Evolutionary conservation across 116 monocot genomes (phyloP), one percentile per base, ranked within the genome.

Genomic region (Thalassia testudinum): DNA sequence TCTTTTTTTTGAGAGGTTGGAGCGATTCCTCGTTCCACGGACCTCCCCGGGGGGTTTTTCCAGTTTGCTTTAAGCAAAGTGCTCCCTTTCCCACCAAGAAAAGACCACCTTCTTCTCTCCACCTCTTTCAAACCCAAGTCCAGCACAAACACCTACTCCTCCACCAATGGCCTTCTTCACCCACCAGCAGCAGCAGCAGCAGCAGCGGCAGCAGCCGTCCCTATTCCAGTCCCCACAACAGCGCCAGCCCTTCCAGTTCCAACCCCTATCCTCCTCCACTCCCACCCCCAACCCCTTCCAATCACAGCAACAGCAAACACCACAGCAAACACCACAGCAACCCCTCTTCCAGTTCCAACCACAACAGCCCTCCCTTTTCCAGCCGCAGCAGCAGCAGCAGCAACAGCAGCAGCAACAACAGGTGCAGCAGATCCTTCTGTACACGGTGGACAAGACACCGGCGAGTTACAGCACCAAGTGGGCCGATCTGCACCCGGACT

Each of bases 401-500:
- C 61, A 47, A 26, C 42, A 25, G 34, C 69, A 61, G 49, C 54
- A 21, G 25, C 66, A 50, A 19, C 60, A 26, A 27, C 54, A 28
- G 13, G 69, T 60, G 19, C 76, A 76, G 49, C 70, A 66, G 37
- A 40, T 62, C n/a, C 27, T 62, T 12, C 57, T 75, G 11, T 76
- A 20, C 42, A 70, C 62, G n/a, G 44, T 17, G 21, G 70, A 70
- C 13, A 66, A 61, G 38, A n/a, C 58, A 7, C 70, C 76, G 27
- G 70, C 70, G 42, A 61, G 26, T 26, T 76, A 76, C 25, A 62
- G 40, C 37, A 76, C 76, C 52, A 76, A 76, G 66, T 76, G 60
- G 59, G 73, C 73, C 21, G 85, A 85, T 37, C 71, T 85, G 25
- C 85, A 85, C 27, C 68, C 79, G 20, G 80, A 85, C 21, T 80